Percentiles rank a stretch among this genome's conserved stretches.
Conservation (phyloP, 495 filamentous ascomycete species). For the Aspergillus bertholletiae region DNA sequence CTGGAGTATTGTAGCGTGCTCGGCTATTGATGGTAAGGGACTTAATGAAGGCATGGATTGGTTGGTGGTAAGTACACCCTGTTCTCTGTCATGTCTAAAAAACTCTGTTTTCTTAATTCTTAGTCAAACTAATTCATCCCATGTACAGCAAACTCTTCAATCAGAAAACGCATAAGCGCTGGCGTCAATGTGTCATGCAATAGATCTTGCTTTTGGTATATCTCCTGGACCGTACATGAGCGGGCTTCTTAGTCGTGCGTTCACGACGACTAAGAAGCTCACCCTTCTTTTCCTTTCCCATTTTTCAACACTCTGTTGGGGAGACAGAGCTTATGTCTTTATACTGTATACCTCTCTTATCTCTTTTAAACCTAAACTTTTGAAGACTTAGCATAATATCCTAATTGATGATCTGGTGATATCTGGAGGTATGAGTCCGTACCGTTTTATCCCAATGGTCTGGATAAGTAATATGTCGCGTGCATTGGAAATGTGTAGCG, state of each 20-base stretch:
- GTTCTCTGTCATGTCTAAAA: not conserved
- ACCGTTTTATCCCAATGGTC: not conserved
- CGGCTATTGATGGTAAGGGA: slow-evolving; percentile 90
- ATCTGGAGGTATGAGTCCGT: not conserved
- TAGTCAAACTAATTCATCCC: slow-evolving; percentile 9
- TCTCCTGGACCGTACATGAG: slow-evolving; percentile 16
- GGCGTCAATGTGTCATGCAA: slow-evolving; percentile 30
- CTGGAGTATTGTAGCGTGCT: slow-evolving; percentile 98
- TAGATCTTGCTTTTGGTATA: slow-evolving; percentile 38
- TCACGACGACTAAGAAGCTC: slow-evolving; percentile 22
- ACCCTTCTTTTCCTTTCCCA: slow-evolving; percentile 21
- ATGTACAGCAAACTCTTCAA: slow-evolving; percentile 43
- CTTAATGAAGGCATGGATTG: slow-evolving; percentile 98
- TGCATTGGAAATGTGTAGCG: not conserved
- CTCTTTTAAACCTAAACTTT: slow-evolving; percentile 12
- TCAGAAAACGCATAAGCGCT: slow-evolving; percentile 44
- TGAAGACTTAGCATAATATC: slow-evolving; percentile 35
- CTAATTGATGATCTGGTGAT: slow-evolving; percentile 27
- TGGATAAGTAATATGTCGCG: not conserved
- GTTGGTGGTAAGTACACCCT: slow-evolving; percentile 73
- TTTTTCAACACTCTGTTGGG: slow-evolving; percentile 14
- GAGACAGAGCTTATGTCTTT: slow-evolving; percentile 34
- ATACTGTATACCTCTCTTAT: slow-evolving; percentile 35
- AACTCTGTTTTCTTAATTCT: too few species aligned
- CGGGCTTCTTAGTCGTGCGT: slow-evolving; percentile 13